Base-by-base conservation (phyloP, 2,329 filamentous ascomycete genomes). In the Aspergillus sp. region DNA sequence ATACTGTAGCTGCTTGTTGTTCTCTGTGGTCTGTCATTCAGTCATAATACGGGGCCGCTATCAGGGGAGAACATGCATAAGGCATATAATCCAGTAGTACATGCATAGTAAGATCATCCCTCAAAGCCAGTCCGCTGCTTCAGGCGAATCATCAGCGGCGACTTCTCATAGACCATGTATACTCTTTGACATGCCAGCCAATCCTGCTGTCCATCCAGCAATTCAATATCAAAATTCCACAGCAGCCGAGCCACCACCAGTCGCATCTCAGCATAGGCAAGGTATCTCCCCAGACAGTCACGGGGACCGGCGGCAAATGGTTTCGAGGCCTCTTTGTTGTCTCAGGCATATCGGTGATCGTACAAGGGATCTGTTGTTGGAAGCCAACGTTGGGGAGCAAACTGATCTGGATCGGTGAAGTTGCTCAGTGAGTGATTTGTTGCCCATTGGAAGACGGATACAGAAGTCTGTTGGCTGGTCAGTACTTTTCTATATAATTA, bases 81-180 rank as follows among this genome's bases (percentile, higher is more conserved):
- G 19, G 19, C 19, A 19, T 19, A 19, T 19, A 19, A 19, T 19
- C 4, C 19, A 4, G 19, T 19, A 19, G 4, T 19, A 19, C 19
- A 19, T 19, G 19, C 19, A 19, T 19, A 19, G 19, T 19, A 19
- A 19, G 19, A 19, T 19, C 19, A 19, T 19, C 19, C 19, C 19
- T 19, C 19, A 19, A 19, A 4, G 2, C 19, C 19, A 19, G 19
- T 19, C 19, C 19, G 19, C 19, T 19, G 19, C 2, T 19, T 19
- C 19, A 19, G 19, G 19, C 19, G 19, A 19, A 26, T n/a, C 45
- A 51, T 59, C 37, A 72, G 47, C 11, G 61, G 48, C 0, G 57
- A 56, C 52, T 72, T 72, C 5, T 66, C 47, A 70, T 69, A 73
- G 6, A 69, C 33, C 3, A 59, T 54, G 35, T 56, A 71, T 5